Evolutionary conservation across 164 flowering plant species (phyloP).

Genomic region (Malania oleifera): DNA sequence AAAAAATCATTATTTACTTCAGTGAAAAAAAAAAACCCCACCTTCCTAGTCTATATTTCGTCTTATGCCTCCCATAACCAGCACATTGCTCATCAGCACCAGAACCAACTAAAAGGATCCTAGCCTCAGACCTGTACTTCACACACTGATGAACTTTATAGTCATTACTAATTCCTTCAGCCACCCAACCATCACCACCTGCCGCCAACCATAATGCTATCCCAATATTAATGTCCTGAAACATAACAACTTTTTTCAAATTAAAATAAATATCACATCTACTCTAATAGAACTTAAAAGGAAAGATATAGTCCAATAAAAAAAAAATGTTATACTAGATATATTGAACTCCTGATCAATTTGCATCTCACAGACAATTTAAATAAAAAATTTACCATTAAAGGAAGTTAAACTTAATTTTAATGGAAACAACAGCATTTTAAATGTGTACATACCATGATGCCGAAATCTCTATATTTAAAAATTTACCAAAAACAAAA

Average conservation of each 20-base stretch:
- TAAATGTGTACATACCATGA: neutral
- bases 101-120: slow-evolving; percentile 84
- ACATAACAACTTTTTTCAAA: too few species aligned
- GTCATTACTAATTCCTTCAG: slow-evolving; percentile 20
- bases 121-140: slow-evolving; percentile 71
- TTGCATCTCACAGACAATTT: neutral
- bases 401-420: too few species aligned
- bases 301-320: neutral
- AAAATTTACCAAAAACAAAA: too few species aligned
- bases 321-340: neutral
- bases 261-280: too few species aligned
- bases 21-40: slow-evolving; percentile 23
- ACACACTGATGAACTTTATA: slow-evolving; percentile 20
- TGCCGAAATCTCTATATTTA: neutral
- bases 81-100: slow-evolving; percentile 99
- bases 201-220: slow-evolving; percentile 95
- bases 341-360: too few species aligned
- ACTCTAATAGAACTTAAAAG: too few species aligned
- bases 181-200: slow-evolving; percentile 81
- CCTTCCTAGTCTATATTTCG: slow-evolving; percentile 77
- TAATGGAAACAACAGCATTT: too few species aligned
- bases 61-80: slow-evolving; percentile 92
- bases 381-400: too few species aligned
- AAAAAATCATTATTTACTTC: neutral
- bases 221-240: slow-evolving; percentile 94